These are phyloP conservation scores for Jimgerdemannia lactiflua DNA, from an alignment of 192 early-diverging fungal genomes.

Conservation along the genomic window DNA sequence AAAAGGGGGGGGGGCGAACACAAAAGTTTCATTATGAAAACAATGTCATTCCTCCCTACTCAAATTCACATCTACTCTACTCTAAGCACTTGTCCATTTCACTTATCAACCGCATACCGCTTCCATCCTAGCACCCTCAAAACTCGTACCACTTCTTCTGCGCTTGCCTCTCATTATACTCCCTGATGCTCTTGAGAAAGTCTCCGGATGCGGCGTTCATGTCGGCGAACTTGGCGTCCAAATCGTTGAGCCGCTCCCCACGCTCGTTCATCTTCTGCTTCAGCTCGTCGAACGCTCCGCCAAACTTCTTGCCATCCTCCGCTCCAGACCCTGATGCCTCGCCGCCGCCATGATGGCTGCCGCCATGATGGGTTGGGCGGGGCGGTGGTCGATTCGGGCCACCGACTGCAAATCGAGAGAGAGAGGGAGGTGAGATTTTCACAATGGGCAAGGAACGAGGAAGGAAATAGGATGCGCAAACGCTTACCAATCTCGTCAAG, in stretches of 20 bases:
- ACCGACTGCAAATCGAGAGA: conserved; percentile 17
- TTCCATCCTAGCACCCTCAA: conserved; percentile 24
- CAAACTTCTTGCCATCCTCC: conserved; percentile 2
- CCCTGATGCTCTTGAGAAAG: conserved; percentile 55
- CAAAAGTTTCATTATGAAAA: no score
- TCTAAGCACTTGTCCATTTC: no score
- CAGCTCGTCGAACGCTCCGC: conserved; percentile 30
- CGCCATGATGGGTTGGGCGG: neutral
- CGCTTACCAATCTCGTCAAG: conserved; percentile 17
- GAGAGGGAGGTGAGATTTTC: neutral
- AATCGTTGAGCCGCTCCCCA: conserved; percentile 53
- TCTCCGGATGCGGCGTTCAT: conserved; percentile 45
- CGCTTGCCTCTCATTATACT: conserved; percentile 61
- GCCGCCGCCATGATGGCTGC: conserved; percentile 8
- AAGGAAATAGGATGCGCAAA: neutral
- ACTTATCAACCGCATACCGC: no score
- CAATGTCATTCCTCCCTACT: no score
- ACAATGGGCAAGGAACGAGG: neutral
- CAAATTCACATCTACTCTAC: no score
- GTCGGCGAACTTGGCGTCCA: conserved; percentile 58
- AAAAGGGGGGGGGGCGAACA: no score
- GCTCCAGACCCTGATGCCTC: no score
- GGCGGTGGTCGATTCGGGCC: conserved; percentile 5
- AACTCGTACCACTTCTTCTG: conserved; percentile 70
- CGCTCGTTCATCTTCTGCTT: conserved; percentile 57